Evolutionary conservation across 2,329 filamentous ascomycete species (phyloP).

Genomic region (Aspergillus ochraceus): DNA sequence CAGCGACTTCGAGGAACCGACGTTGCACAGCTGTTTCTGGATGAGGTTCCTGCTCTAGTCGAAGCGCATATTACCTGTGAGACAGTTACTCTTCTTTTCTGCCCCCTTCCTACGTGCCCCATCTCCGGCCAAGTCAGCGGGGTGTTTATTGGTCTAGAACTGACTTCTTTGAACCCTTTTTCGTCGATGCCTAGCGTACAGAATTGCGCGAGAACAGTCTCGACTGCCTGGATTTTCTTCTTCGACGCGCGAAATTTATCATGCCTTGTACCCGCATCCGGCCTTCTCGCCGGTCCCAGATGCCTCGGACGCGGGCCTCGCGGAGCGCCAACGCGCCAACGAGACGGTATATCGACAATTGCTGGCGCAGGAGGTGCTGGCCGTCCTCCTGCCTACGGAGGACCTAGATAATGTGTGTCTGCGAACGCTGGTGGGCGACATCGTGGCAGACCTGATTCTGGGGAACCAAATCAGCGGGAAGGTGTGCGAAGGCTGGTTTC

Average conservation of each 20-base stretch:
- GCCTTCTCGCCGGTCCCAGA: slow-evolving; percentile 75
- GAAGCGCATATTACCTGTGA: slow-evolving; percentile 78
- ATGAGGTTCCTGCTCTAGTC: slow-evolving; percentile 82
- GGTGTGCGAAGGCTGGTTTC: slow-evolving; percentile 80
- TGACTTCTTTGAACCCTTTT: slow-evolving; percentile 18
- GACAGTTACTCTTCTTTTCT: slow-evolving; percentile 17
- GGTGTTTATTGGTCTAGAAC: slow-evolving; percentile 1
- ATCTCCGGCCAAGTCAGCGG: not conserved
- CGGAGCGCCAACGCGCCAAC: slow-evolving; percentile 67
- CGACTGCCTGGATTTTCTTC: slow-evolving; percentile 60
- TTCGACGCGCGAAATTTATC: slow-evolving; percentile 71
- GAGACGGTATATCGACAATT: slow-evolving; percentile 84
- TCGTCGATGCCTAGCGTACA: slow-evolving; percentile 61
- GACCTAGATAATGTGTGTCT: slow-evolving; percentile 87
- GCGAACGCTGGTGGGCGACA: slow-evolving; percentile 78
- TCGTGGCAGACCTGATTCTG: slow-evolving; percentile 86
- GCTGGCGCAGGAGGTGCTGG: slow-evolving; percentile 77
- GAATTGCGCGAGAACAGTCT: slow-evolving; percentile 62
- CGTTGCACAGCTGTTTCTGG: slow-evolving; percentile 76
- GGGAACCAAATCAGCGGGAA: slow-evolving; percentile 78
- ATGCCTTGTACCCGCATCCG: slow-evolving; percentile 78
- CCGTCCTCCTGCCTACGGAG: slow-evolving; percentile 84
- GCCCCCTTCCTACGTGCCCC: not conserved
- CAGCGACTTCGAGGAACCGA: slow-evolving; percentile 81
- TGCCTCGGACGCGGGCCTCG: slow-evolving; percentile 50